A percentile compares a stretch with the other conserved stretches of the same genome.
Evolutionary conservation across 805 yeast genomes (phyloP).

Genomic region (Candida montana): DNA sequence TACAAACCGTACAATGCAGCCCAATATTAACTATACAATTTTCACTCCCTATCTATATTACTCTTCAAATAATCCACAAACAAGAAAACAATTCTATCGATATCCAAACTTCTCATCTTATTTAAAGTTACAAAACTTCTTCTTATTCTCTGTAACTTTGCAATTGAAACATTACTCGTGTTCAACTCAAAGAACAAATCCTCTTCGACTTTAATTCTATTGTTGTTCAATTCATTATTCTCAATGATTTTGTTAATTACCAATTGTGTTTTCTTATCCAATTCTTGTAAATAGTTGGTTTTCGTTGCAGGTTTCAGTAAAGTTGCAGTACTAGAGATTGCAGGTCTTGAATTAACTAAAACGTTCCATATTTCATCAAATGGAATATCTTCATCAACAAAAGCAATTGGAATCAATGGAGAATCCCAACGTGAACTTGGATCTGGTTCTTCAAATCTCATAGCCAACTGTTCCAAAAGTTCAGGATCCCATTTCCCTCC

Average conservation of each 20-base stretch:
- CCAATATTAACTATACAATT: no score
- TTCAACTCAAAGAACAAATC: conserved; percentile 59
- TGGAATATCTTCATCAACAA: conserved; percentile 49
- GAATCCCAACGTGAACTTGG: conserved; percentile 87
- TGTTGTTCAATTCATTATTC: conserved; percentile 47
- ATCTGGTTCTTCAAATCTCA: conserved; percentile 93
- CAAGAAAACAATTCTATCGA: conserved; percentile 58
- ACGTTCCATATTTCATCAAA: conserved; percentile 64
- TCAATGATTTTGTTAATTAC: conserved; percentile 60
- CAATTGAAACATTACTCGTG: conserved; percentile 50
- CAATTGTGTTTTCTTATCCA: conserved; percentile 65
- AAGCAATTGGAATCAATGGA: conserved; percentile 70
- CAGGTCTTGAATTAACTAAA: conserved; percentile 45
- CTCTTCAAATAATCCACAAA: conserved; percentile 75
- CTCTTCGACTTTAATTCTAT: conserved; percentile 35
- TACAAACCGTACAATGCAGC: no score
- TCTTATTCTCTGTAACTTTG: conserved; percentile 78
- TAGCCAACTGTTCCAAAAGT: conserved; percentile 59
- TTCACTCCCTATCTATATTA: conserved; percentile 32
- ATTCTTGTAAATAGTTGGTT: conserved; percentile 67
- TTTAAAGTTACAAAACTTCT: conserved; percentile 80
- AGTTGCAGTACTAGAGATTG: conserved; percentile 83
- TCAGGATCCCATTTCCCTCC: conserved; percentile 56
- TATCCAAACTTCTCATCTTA: conserved; percentile 69
- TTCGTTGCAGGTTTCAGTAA: conserved; percentile 74